phyloP scores from a whole-genome alignment of 352 stramenopile genomes.

The Peronospora destructor region DNA sequence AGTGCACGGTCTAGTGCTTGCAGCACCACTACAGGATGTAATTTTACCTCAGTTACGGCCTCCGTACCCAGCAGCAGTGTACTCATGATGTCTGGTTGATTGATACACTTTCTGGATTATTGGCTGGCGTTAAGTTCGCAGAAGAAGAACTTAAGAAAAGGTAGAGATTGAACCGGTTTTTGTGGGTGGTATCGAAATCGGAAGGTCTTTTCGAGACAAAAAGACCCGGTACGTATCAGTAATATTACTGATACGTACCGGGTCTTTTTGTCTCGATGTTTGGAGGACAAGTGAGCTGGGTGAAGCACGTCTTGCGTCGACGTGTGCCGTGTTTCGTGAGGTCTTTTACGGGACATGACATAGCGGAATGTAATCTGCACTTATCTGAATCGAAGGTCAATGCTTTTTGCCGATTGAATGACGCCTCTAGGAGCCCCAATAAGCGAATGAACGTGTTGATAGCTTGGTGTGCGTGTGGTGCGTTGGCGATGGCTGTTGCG shows the following conservation, averaged over 20 bases:
- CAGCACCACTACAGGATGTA: conserved; percentile 95
- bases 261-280: conserved; percentile 4
- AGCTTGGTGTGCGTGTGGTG: conserved; percentile 5
- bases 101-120: conserved; percentile 3
- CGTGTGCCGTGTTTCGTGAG: conserved; percentile 10
- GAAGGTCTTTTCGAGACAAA: conserved; percentile 7
- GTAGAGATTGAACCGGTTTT: neutral
- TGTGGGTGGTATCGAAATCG: neutral
- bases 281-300: conserved; percentile 1
- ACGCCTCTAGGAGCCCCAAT: neutral
- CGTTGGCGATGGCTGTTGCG: conserved; percentile 10
- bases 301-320: conserved; percentile 10
- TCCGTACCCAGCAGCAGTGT: conserved; percentile 71
- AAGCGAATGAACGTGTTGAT: conserved; percentile 1
- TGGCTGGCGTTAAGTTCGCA: conserved; percentile 5
- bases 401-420: conserved; percentile 10
- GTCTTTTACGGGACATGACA: neutral
- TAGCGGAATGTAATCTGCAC: neutral
- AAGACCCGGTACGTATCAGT: too few relatives aligned
- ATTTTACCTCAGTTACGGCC: conserved; percentile 73
- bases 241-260: too few relatives aligned
- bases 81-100: conserved; percentile 20
- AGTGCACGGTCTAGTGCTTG: conserved; percentile 96
- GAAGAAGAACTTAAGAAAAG: neutral
- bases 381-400: neutral